These are phyloP conservation scores for Articulospora tetracladia DNA, from an alignment of 495 filamentous ascomycete species.

Conservation along the genomic window DNA sequence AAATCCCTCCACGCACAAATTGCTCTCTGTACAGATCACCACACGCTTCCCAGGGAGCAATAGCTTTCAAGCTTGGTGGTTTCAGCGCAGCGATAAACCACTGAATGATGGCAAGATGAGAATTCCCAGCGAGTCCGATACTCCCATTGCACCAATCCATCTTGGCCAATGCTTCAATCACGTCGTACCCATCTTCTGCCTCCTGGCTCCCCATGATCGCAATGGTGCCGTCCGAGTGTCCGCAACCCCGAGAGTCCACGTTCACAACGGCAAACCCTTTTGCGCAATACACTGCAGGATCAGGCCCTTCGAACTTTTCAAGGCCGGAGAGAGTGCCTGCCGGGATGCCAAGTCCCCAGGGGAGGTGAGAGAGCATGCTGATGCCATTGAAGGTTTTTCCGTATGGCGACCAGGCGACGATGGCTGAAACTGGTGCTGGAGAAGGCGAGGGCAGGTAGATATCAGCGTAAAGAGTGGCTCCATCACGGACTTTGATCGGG, in stretches of 20 bases:
- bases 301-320: constrained; percentile 2
- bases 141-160: not conserved
- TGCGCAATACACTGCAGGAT: not conserved
- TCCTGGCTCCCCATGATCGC: not conserved
- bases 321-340: not conserved
- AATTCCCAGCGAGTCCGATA: not conserved
- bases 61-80: not conserved
- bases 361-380: not conserved
- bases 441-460: not conserved
- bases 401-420: not conserved
- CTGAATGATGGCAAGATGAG: not conserved
- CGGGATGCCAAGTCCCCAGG: not conserved
- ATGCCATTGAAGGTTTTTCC: not conserved
- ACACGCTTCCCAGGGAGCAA: not conserved
- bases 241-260: not conserved
- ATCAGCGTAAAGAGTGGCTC: not conserved
- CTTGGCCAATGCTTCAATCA: not conserved
- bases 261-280: not conserved
- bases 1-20: not conserved
- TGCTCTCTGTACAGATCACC: not conserved
- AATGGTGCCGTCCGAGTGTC: not conserved
- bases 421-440: not conserved
- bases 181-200: not conserved
- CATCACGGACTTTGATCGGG: not conserved
- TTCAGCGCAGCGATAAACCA: not conserved